Evolutionary conservation across 2,329 filamentous ascomycete genomes (phyloP), one percentile per base, ranked within the genome.

Genomic region (Venturia aucupariae): DNA sequence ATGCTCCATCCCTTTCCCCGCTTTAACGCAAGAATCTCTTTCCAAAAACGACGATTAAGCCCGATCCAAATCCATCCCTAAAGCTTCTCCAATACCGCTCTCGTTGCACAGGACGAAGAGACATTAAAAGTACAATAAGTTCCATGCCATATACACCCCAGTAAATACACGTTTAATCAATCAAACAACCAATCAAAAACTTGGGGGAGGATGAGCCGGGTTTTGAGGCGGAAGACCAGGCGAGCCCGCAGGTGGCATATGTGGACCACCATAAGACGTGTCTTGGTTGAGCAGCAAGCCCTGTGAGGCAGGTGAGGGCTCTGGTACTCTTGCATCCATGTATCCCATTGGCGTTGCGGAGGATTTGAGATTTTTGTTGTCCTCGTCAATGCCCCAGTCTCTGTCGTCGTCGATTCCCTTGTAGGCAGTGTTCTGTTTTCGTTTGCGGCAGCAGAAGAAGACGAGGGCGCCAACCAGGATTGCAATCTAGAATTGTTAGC

Each of bases 331-430:
- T 2, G 51, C 5, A 19, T 57, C 19, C 27, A 57, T 32, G 30
- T 57, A 57, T 2, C 51, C 51, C 51, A 57, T 57, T n/a, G 51
- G 30, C 5, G 51, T 57, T 4, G 51, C 51, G 30, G 27, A n/a
- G 27, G 30, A 35, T 6, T 57, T 35, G 30, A 57, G 30, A 22
- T 22, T 22, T 35, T 57, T 57, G 30, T 35, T 35, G 27, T 57
- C 51, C 17, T 57, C 51, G 17, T 57, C 51, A 17, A 57, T 57
- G 30, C 51, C 51, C 51, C 51, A 57, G 30, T 57, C 51, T 5
- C 51, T 27, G 27, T 57, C 51, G 19, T 57, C 51, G 30, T 57
- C 51, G 30, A 57, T 35, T 27, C 51, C 51, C n/a, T 38, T 57
- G 51, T 57, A 57, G 15, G 27, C 15, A 2, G 27, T 57, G 4